These are phyloP conservation scores for Westerdykella ornata DNA, from an alignment of 2,329 filamentous ascomycete genomes.

Conservation along the genomic window DNA sequence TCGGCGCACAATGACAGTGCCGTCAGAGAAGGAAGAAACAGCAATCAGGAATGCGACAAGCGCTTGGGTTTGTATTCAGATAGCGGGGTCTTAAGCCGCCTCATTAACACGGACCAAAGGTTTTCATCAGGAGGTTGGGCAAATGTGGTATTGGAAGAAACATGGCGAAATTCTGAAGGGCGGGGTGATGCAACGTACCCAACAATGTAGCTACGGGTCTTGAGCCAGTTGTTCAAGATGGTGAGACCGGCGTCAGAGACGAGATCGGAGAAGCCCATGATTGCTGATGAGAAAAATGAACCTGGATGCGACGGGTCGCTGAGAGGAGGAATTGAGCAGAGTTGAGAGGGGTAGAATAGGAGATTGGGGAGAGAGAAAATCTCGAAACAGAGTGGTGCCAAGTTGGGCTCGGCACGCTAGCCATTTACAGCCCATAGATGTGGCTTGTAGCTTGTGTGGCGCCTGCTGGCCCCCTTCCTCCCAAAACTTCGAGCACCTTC, in stretches of 20 bases:
- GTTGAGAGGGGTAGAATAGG: neutral
- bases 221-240: slow-evolving; percentile 66
- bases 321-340: slow-evolving; percentile 2
- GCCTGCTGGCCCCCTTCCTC: neutral
- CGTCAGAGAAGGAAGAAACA: slow-evolving; percentile 14
- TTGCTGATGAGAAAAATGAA: slow-evolving; percentile 20
- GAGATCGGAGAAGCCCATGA: slow-evolving; percentile 66
- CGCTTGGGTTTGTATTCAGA: slow-evolving; percentile 71
- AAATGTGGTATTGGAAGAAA: slow-evolving; percentile 14
- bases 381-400: neutral
- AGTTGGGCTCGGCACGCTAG: neutral
- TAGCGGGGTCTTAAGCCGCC: slow-evolving; percentile 85
- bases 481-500: too few relatives aligned
- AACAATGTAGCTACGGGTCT: slow-evolving; percentile 72
- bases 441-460: neutral
- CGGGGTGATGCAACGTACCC: slow-evolving; percentile 57
- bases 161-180: slow-evolving; percentile 13
- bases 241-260: slow-evolving; percentile 59
- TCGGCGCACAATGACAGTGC: slow-evolving; percentile 2
- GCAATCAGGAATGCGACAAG: slow-evolving; percentile 69
- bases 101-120: slow-evolving; percentile 95
- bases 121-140: slow-evolving; percentile 62
- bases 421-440: neutral
- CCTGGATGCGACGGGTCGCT: neutral
- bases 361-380: neutral